A percentile compares a stretch with the other conserved stretches of the same genome.
These are phyloP conservation scores for Diaporthe aspalathi DNA, from an alignment of 2,329 filamentous ascomycete genomes.

Conservation along the genomic window DNA sequence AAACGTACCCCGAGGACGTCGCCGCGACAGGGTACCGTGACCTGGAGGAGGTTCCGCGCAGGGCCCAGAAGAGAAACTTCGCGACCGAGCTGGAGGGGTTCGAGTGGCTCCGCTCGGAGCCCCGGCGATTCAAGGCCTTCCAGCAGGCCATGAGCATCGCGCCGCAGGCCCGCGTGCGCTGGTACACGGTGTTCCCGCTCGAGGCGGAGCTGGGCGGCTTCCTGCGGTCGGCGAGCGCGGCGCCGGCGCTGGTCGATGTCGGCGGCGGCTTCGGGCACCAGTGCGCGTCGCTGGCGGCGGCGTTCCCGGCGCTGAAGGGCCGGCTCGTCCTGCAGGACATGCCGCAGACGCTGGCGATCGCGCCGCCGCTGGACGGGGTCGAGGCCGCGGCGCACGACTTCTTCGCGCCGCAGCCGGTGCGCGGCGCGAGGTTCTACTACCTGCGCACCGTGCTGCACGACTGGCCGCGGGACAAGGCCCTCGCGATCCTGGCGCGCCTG, in stretches of 20 bases:
- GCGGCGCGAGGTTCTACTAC: constrained; percentile 8
- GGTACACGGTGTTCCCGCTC: constrained; percentile 43
- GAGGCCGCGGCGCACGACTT: constrained; percentile 7
- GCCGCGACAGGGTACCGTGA: not conserved
- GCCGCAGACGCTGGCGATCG: not conserved
- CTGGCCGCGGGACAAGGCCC: constrained; percentile 48
- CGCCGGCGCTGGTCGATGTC: constrained; percentile 42
- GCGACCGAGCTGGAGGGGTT: not conserved
- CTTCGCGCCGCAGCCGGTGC: not conserved
- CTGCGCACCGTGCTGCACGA: constrained; percentile 46
- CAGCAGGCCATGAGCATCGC: constrained; percentile 43
- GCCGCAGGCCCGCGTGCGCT: constrained; percentile 39
- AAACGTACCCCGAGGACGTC: not conserved
- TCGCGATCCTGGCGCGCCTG: constrained; percentile 50
- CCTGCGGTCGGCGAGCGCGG: too few relatives aligned
- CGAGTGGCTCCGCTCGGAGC: not conserved
- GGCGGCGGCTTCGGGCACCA: constrained; percentile 40
- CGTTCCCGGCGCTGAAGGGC: too few relatives aligned
- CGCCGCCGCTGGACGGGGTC: constrained; percentile 7
- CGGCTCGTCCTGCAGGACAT: constrained; percentile 31
- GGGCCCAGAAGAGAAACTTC: not conserved
- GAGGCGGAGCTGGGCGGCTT: constrained; percentile 34
- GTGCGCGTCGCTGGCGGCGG: too few relatives aligned
- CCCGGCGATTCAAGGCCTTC: not conserved
- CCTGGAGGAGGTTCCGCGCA: not conserved